Evolutionary conservation across 2,329 filamentous ascomycete genomes (phyloP).

Genomic region (Diaporthe citriasiana): DNA sequence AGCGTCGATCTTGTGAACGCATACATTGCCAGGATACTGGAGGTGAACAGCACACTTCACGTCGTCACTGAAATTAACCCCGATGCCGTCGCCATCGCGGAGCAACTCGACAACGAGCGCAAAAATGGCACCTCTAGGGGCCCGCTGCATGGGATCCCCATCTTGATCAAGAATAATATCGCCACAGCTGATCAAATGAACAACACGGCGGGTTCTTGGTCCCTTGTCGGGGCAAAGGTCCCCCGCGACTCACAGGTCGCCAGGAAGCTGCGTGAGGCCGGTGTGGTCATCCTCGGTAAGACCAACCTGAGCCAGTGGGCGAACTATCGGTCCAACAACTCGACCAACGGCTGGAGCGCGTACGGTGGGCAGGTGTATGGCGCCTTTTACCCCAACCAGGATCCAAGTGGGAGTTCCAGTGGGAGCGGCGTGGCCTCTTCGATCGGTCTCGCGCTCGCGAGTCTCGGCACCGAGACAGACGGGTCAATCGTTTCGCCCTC

Average conservation of each 20-base stretch:
- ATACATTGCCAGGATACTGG: constrained; percentile 49
- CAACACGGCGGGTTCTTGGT: constrained; percentile 74
- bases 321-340: constrained; percentile 71
- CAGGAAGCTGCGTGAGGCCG: constrained; percentile 60
- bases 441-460: constrained; percentile 70
- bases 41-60: constrained; percentile 52
- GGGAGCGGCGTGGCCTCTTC: constrained; percentile 73
- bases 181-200: constrained; percentile 74
- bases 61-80: constrained; percentile 56
- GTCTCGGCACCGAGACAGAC: constrained; percentile 74
- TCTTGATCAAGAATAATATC: constrained; percentile 78
- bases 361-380: constrained; percentile 72
- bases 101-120: constrained; percentile 51
- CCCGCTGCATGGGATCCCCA: constrained; percentile 74
- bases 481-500: constrained; percentile 74
- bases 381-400: constrained; percentile 72
- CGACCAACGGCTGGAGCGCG: constrained; percentile 74
- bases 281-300: constrained; percentile 66
- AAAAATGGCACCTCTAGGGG: constrained; percentile 47
- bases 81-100: constrained; percentile 56
- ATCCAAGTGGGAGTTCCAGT: constrained; percentile 72
- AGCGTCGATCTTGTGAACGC: constrained; percentile 54
- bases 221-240: constrained; percentile 70
- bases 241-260: constrained; percentile 71
- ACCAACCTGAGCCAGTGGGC: constrained; percentile 76